Conservation (phyloP, 2,329 filamentous ascomycete species). For the Lachnellula suecica region DNA sequence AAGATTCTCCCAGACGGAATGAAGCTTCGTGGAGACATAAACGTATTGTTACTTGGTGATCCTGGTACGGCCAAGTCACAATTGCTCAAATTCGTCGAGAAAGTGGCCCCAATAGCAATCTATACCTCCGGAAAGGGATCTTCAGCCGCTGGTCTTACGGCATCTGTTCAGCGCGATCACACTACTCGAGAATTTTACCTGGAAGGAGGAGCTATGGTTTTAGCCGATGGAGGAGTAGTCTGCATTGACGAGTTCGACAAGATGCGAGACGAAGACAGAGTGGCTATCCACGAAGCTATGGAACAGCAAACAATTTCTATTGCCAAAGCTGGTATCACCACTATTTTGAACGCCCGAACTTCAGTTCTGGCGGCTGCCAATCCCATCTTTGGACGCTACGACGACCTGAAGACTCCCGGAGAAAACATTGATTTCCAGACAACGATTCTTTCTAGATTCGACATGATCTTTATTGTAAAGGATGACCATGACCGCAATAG, state of each 20-base stretch:
- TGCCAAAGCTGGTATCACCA: conserved; percentile 97
- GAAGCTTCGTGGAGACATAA: conserved; percentile 96
- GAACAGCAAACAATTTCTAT: conserved; percentile 99
- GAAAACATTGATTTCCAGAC: conserved; percentile 99
- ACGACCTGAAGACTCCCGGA: conserved; percentile 94
- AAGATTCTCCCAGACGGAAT: conserved; percentile 98
- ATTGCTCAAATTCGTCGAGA: conserved; percentile 94
- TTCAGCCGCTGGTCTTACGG: conserved; percentile 94
- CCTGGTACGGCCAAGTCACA: conserved; percentile 98
- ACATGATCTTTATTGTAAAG: conserved; percentile 99
- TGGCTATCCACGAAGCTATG: conserved; percentile 99
- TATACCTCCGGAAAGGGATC: conserved; percentile 99
- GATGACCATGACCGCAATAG: conserved; percentile 89
- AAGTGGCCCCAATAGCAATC: conserved; percentile 92
- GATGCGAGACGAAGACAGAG: conserved; percentile 97
- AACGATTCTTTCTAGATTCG: conserved; percentile 95
- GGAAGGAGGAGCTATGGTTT: conserved; percentile 96
- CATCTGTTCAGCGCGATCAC: conserved; percentile 91
- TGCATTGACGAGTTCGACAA: conserved; percentile 99
- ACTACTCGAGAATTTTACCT: conserved; percentile 95
- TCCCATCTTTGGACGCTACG: conserved; percentile 95
- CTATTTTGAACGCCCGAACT: conserved; percentile 92
- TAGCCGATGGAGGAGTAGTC: conserved; percentile 93
- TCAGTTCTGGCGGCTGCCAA: conserved; percentile 95
- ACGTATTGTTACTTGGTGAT: conserved; percentile 93